A percentile compares a stretch with the other conserved stretches of the same genome.
phyloP scores from a whole-genome alignment of 805 yeast species.

The Kodamaea sagamina region DNA sequence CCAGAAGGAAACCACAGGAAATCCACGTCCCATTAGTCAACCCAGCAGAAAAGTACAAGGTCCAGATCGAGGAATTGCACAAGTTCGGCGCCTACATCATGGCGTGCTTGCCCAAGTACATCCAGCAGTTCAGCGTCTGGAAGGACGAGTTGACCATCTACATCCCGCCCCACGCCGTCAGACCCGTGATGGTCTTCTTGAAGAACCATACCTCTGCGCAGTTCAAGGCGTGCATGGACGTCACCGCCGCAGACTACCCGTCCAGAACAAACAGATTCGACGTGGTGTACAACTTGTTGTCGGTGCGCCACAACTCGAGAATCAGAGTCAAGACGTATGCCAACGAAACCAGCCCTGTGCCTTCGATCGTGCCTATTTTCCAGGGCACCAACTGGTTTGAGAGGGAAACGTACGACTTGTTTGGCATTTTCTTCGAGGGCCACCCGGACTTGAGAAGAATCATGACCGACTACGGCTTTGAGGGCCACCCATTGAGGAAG shows the following conservation, averaged over 20 bases:
- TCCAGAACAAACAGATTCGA: constrained; percentile 82
- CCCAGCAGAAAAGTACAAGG: constrained; percentile 75
- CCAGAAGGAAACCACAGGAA: constrained; percentile 38
- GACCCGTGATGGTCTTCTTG: constrained; percentile 70
- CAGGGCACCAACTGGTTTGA: constrained; percentile 91
- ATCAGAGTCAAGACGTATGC: constrained; percentile 89
- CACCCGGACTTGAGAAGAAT: constrained; percentile 90
- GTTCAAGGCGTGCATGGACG: constrained; percentile 74
- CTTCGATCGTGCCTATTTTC: constrained; percentile 68
- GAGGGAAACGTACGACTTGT: constrained; percentile 86
- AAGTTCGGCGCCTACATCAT: constrained; percentile 78
- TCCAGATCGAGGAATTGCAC: constrained; percentile 69
- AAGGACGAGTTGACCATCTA: constrained; percentile 80
- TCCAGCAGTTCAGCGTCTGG: constrained; percentile 87
- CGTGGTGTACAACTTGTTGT: constrained; percentile 78
- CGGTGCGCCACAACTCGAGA: constrained; percentile 82
- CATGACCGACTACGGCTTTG: constrained; percentile 89
- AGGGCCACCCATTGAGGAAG: constrained; percentile 88
- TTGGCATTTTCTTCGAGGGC: constrained; percentile 82
- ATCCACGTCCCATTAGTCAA: constrained; percentile 57
- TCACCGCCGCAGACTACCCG: constrained; percentile 87
- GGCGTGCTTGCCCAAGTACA: constrained; percentile 75
- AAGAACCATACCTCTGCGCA: constrained; percentile 80
- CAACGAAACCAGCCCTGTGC: constrained; percentile 78
- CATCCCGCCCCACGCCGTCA: constrained; percentile 72